Base-by-base conservation (phyloP, 1,139 yeast genomes). In the Pichia sp. region DNA sequence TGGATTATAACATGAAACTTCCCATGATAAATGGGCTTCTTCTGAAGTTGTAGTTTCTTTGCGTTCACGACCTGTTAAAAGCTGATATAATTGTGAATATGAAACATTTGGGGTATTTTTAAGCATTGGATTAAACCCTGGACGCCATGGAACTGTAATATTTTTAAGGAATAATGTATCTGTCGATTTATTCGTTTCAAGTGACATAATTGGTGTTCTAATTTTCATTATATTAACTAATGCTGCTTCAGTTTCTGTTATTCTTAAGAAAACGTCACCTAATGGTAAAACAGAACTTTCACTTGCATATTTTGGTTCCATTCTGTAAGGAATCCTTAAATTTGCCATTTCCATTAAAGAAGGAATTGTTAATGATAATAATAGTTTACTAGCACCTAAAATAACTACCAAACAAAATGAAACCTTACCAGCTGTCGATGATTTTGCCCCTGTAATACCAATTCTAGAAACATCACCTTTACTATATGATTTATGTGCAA, bases 71-170 rank as follows among this genome's bases (percentile, higher is more conserved):
- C 89, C 88, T 7, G 81, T 80, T 37, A 85, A 70, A 43, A 83
- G 60, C n/a, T 58, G 50, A 42, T 79, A 74, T 53, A 85, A 67
- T 53, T 87, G 96, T 1, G 75, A 74, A 34, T 76, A 66, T 3
- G 80, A 71, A 18, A 84, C 74, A 52, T 75, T 74, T 39, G 77
- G 79, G 1, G 83, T 75, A 38, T 59, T 60, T 57, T 83, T 81
- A 9, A 94, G 88, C 95, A 97, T 86, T 66, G 84, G 94, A 47
- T 87, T 71, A 5, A 87, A 81, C 4, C 79, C 74, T 1, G 98
- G 98, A 43, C 97, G 74, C 29, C 81, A 79, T 1, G 96, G 95
- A 10, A 86, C 78, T 25, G 74, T 66, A 11, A 81, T 69, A 49
- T 76, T 76, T 28, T 76, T 79, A 56, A 83, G 79, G 65, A 82